These are phyloP conservation scores for Saccharomyces jurei DNA, from an alignment of 805 yeast genomes.

Conservation along the genomic window DNA sequence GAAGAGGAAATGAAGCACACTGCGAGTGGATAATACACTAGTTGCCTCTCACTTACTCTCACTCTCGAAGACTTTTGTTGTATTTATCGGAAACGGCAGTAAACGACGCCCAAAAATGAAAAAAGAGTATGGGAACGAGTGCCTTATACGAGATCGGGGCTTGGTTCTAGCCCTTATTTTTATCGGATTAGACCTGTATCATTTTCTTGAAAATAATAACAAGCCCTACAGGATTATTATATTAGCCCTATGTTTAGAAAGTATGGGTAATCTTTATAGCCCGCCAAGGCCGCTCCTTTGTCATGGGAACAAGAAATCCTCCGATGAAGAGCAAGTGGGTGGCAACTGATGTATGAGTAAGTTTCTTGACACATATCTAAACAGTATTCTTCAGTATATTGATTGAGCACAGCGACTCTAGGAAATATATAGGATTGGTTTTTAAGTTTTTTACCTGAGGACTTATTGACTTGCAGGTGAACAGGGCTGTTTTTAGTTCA, in stretches of 20 bases:
- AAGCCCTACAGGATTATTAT: background rate
- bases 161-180: background rate
- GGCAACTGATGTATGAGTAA: background rate
- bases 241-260: background rate
- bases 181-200: background rate
- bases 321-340: background rate
- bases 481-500: background rate
- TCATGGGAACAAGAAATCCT: background rate
- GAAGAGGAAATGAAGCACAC: background rate
- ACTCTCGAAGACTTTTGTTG: background rate
- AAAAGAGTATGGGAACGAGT: background rate
- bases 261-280: background rate
- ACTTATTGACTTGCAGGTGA: background rate
- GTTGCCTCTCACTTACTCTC: background rate
- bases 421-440: background rate
- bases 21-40: background rate
- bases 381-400: background rate
- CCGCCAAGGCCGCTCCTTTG: background rate
- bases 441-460: background rate
- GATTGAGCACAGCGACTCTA: background rate
- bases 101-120: background rate
- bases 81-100: background rate
- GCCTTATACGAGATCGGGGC: background rate
- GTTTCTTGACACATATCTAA: background rate
- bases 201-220: background rate